These are phyloP conservation scores for Globisporangium viniferum DNA, from an alignment of 352 stramenopile genomes.

Conservation along the genomic window DNA sequence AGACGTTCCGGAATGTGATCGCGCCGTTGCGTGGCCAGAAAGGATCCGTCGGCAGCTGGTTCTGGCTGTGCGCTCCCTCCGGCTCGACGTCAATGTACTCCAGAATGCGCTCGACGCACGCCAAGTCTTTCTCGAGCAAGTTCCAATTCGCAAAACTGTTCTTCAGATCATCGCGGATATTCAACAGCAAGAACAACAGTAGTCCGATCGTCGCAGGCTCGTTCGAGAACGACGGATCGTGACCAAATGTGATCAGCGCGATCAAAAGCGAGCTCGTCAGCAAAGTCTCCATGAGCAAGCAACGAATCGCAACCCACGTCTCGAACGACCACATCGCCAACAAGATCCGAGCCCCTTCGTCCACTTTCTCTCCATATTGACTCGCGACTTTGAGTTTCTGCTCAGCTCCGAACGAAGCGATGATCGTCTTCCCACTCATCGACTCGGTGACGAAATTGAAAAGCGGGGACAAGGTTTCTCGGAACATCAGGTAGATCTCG, in stretches of 20 bases:
- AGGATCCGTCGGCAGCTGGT: constrained; percentile 21
- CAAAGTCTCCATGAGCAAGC: constrained; percentile 30
- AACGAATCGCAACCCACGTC: constrained; percentile 29
- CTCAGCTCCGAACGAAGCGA: constrained; percentile 31
- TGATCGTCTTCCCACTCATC: constrained; percentile 30
- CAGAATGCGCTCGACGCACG: constrained; percentile 35
- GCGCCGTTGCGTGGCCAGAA: constrained; percentile 25
- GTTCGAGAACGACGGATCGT: constrained; percentile 16
- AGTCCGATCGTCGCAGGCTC: constrained; percentile 27
- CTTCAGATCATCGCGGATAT: constrained; percentile 24
- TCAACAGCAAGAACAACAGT: constrained; percentile 45
- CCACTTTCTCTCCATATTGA: constrained; percentile 30
- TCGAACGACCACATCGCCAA: constrained; percentile 34
- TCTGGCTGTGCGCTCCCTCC: constrained; percentile 2
- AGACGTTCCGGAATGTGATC: constrained; percentile 34
- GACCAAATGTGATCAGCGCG: constrained; percentile 28
- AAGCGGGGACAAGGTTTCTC: constrained; percentile 31
- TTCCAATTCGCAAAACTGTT: constrained; percentile 28
- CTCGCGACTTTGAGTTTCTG: constrained; percentile 29
- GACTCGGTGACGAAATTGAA: constrained; percentile 45
- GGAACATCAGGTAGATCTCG: constrained; percentile 34
- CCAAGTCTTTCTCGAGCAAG: constrained; percentile 31
- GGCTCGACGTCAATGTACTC: constrained; percentile 29
- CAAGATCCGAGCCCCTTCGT: constrained; percentile 34
- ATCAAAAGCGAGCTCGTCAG: constrained; percentile 36